Base-by-base conservation (phyloP, 169 alveolate species). In the Perkinsus chesapeaki region DNA sequence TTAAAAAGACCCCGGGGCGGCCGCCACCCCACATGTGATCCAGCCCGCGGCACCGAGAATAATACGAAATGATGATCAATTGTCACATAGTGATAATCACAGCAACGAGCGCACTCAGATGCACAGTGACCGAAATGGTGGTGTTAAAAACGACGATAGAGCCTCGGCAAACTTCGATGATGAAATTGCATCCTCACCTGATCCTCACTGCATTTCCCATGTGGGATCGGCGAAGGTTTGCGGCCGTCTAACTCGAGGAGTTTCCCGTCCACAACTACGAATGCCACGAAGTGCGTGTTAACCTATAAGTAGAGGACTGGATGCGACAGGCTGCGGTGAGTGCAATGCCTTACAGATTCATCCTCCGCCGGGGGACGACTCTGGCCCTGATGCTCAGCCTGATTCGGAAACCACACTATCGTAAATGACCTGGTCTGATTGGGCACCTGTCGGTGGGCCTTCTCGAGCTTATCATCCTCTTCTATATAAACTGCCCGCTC, bases 201-300 rank as follows among this genome's bases (percentile, higher is more conserved):
- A 60, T 60, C 82, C 0, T 73, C 82, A 3, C 94, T 43, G 39
- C 92, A 93, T 39, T 39, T 60, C 3, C 97, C 97, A 92, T 95
- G 97, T 38, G 94, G 94, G 0, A 95, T 94, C 34, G 97, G 96
- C 48, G 91, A 39, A 39, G 91, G 82, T 91, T 94, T 92, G 47
- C 97, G 93, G 34, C 98, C 98, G 93, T 96, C 98, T 36, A 96
- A 94, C 93, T 96, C 98, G 92, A 95, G 96, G 0, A 96, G 93
- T 39, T 91, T 91, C 20, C 97, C 97, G 12, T 95, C 96, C 73
- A 94, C 93, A 31, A 95, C 95, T 0, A 96, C 94, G 92, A 95
- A 96, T 3, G 96, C 96, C 38, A 95, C 94, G 90, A 96, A 96
- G 93, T 96, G 98, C 3, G 95, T 94, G 93, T 91, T 93, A n/a